Percentiles rank a stretch among this genome's conserved stretches.
phyloP scores from a whole-genome alignment of 805 yeast species.

The Vanderwaltozyma polyspora region DNA sequence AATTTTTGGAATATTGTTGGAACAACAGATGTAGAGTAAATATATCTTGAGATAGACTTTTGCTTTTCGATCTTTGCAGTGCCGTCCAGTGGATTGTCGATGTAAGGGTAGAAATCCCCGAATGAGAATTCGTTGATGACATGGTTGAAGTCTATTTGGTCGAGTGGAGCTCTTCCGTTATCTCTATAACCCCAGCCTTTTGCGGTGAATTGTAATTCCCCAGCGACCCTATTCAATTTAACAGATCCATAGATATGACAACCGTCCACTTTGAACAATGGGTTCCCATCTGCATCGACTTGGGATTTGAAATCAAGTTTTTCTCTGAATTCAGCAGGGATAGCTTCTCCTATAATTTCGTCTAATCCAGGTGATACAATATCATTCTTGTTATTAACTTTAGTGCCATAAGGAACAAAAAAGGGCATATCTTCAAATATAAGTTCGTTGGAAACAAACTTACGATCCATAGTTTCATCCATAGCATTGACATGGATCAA shows the following conservation, averaged over 20 bases:
- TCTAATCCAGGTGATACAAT: slow-evolving; percentile 54
- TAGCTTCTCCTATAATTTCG: slow-evolving; percentile 51
- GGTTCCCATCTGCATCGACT: slow-evolving; percentile 27
- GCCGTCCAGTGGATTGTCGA: slow-evolving; percentile 79
- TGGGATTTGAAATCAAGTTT: slow-evolving; percentile 26
- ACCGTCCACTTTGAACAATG: slow-evolving; percentile 33
- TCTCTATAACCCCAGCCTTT: slow-evolving; percentile 56
- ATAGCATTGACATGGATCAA: slow-evolving; percentile 60
- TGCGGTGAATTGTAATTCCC: slow-evolving; percentile 76
- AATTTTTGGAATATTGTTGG: slow-evolving; percentile 67
- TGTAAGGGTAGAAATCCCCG: slow-evolving; percentile 80
- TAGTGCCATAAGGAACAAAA: slow-evolving; percentile 40
- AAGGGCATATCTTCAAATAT: slow-evolving; percentile 56
- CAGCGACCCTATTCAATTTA: slow-evolving; percentile 76
- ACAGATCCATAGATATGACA: slow-evolving; percentile 77
- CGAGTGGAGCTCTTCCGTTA: slow-evolving; percentile 32
- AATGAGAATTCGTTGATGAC: slow-evolving; percentile 77
- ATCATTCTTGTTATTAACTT: slow-evolving; percentile 35
- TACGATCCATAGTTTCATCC: slow-evolving; percentile 68
- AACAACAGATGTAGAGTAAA: slow-evolving; percentile 67
- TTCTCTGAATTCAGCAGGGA: slow-evolving; percentile 52
- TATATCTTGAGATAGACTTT: slow-evolving; percentile 39
- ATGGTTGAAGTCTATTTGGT: slow-evolving; percentile 68
- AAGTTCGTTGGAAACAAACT: slow-evolving; percentile 66
- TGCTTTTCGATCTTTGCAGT: slow-evolving; percentile 47